A percentile compares a stretch with the other conserved stretches of the same genome.
These are phyloP conservation scores for Posidonia oceanica DNA, from an alignment of 116 monocot species.

Conservation along the genomic window DNA sequence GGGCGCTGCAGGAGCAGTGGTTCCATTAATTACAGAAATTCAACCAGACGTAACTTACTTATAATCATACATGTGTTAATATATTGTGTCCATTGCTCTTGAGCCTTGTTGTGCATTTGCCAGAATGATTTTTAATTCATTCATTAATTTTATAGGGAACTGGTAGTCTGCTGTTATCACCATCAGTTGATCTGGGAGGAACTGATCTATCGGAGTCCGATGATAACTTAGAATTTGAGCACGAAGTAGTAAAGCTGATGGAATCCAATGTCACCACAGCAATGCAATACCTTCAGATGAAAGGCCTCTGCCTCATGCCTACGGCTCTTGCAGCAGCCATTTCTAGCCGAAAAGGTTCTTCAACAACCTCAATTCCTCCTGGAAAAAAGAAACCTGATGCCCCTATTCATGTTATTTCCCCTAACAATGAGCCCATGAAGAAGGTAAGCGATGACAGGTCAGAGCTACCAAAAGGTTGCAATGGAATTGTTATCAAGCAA, in stretches of 20 bases:
- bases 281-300: slow-evolving; percentile 77
- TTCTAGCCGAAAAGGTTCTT: slow-evolving; percentile 45
- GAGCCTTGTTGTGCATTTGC: background rate
- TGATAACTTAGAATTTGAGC: slow-evolving; percentile 41
- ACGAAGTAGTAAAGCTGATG: slow-evolving; percentile 71
- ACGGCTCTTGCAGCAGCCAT: slow-evolving; percentile 71
- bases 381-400: slow-evolving; percentile 15
- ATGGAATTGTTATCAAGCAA: slow-evolving; percentile 3
- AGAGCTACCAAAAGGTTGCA: slow-evolving; percentile 5
- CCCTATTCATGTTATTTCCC: background rate
- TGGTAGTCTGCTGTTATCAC: slow-evolving; percentile 21
- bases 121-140: background rate
- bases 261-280: slow-evolving; percentile 64
- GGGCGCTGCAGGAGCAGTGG: slow-evolving; percentile 75
- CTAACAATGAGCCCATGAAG: background rate
- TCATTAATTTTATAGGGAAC: slow-evolving; percentile 16
- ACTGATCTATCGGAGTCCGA: slow-evolving; percentile 17
- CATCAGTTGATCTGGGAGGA: slow-evolving; percentile 23
- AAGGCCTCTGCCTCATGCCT: slow-evolving; percentile 95
- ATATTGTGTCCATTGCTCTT: background rate
- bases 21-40: slow-evolving; percentile 58
- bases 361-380: slow-evolving; percentile 16
- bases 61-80: background rate
- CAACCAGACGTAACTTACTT: slow-evolving; percentile 43
- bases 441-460: background rate